phyloP scores from a whole-genome alignment of 1,139 yeast species.

The Pichia sp. region DNA sequence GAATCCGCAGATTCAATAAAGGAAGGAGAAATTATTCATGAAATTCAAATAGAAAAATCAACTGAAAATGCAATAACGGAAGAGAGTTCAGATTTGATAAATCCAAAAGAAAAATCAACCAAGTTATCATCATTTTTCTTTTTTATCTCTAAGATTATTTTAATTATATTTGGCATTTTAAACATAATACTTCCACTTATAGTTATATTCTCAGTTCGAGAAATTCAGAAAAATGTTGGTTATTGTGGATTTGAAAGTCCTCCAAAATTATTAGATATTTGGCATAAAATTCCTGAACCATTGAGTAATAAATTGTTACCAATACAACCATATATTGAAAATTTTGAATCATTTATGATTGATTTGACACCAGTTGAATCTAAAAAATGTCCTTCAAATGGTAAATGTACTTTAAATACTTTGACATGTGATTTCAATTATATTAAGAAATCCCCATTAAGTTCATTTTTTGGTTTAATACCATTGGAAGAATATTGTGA shows the following conservation, averaged over 20 bases:
- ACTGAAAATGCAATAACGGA: too few relatives aligned
- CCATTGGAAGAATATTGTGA: constrained; percentile 64
- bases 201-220: constrained; percentile 31
- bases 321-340: constrained; percentile 11
- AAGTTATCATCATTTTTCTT: too few relatives aligned
- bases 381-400: constrained; percentile 74
- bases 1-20: too few relatives aligned
- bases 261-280: constrained; percentile 21
- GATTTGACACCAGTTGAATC: constrained; percentile 51
- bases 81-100: too few relatives aligned
- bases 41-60: too few relatives aligned
- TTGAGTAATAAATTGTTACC: constrained; percentile 5
- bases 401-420: constrained; percentile 59
- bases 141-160: too few relatives aligned
- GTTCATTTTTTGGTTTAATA: constrained; percentile 47
- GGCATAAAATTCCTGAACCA: constrained; percentile 12
- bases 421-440: constrained; percentile 69
- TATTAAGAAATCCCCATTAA: constrained; percentile 49
- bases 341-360: constrained; percentile 16
- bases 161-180: too few relatives aligned
- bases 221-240: constrained; percentile 53
- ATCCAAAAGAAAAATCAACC: too few relatives aligned
- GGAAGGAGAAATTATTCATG: too few relatives aligned
- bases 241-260: constrained; percentile 61
- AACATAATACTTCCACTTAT: neutral